A percentile compares a stretch with the other conserved stretches of the same genome.
Evolutionary conservation across 495 filamentous ascomycete species (phyloP).

Genomic region (Aeminium ludgeri): DNA sequence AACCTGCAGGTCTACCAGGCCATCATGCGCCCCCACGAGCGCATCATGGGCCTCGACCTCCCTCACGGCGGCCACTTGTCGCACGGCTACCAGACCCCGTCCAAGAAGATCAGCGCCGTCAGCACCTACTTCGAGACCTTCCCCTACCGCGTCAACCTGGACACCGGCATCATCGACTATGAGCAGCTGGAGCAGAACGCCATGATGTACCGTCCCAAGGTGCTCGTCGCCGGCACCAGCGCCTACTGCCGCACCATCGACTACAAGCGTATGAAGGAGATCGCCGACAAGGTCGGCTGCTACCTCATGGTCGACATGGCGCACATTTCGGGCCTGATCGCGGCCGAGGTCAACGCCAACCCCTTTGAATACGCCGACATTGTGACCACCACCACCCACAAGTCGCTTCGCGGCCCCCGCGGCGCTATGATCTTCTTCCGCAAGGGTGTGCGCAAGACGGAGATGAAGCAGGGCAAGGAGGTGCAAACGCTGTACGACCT

Average conservation of each 20-base stretch:
- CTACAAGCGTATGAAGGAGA: constrained; percentile 72
- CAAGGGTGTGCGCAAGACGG: constrained; percentile 67
- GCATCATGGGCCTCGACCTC: constrained; percentile 93
- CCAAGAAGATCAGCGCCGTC: constrained; percentile 49
- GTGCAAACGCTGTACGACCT: constrained; percentile 61
- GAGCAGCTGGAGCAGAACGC: constrained; percentile 72
- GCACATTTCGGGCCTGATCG: constrained; percentile 90
- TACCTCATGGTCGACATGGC: constrained; percentile 94
- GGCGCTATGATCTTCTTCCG: constrained; percentile 98
- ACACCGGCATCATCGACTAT: constrained; percentile 89
- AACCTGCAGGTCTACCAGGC: constrained; percentile 99
- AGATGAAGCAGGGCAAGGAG: constrained; percentile 68
- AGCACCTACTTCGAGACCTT: constrained; percentile 32
- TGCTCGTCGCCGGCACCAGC: constrained; percentile 86
- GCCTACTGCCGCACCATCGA: constrained; percentile 92
- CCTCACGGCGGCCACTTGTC: constrained; percentile 95
- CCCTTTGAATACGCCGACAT: constrained; percentile 86
- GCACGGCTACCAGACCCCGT: constrained; percentile 93
- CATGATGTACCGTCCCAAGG: constrained; percentile 75
- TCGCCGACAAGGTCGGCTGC: constrained; percentile 75
- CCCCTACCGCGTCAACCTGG: constrained; percentile 30
- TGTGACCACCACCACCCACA: constrained; percentile 97
- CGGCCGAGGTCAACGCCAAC: constrained; percentile 71
- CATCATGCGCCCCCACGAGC: constrained; percentile 89
- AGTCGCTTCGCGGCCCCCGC: constrained; percentile 83